Percentiles rank a stretch among this genome's conserved stretches.
Conservation (phyloP, 164 flowering plant species). For the Euptelea pleiosperma region DNA sequence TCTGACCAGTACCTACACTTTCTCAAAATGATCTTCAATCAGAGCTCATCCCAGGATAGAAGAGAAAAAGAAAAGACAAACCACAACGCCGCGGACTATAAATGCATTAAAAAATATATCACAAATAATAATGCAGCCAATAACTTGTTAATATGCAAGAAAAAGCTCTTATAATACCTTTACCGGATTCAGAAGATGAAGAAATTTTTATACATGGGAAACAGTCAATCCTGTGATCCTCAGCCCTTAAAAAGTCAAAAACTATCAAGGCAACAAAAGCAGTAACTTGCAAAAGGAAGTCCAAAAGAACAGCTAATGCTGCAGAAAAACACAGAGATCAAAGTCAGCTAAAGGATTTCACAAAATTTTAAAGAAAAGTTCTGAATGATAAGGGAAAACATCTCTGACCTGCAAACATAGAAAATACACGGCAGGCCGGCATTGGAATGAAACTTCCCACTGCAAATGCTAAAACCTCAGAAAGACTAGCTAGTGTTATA, state of each 20-base stretch:
- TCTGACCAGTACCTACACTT: constrained; percentile 48
- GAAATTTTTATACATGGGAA: constrained; percentile 77
- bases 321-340: constrained; percentile 23
- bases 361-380: background rate
- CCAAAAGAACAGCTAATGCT: constrained; percentile 96
- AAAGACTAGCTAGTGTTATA: constrained; percentile 86
- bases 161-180: constrained; percentile 39
- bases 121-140: background rate
- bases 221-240: constrained; percentile 83
- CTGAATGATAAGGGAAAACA: constrained; percentile 2
- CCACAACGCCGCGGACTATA: background rate
- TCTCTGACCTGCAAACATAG: constrained; percentile 94
- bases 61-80: constrained; percentile 7
- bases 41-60: constrained; percentile 13
- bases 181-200: constrained; percentile 40
- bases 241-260: constrained; percentile 81
- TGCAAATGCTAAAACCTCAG: constrained; percentile 96
- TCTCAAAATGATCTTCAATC: constrained; percentile 15
- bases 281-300: constrained; percentile 94
- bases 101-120: background rate
- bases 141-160: too few species aligned
- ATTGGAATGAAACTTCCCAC: constrained; percentile 96
- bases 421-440: constrained; percentile 98
- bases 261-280: constrained; percentile 95
- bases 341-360: constrained; percentile 7